Conservation (phyloP, 148 eudicot genomes). For the Chenopodium quinoa region DNA sequence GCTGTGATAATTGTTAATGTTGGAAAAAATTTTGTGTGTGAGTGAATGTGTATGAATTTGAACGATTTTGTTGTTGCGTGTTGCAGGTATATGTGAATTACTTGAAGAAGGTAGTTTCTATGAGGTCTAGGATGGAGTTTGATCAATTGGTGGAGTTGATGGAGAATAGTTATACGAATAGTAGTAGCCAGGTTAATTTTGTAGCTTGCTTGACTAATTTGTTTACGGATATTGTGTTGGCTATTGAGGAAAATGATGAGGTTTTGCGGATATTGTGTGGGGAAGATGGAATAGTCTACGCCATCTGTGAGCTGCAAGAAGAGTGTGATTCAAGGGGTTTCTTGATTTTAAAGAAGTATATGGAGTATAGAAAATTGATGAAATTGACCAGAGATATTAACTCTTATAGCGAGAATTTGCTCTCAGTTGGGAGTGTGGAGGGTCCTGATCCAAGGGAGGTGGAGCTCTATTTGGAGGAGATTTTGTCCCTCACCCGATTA, state of each 20-base stretch:
- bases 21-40: background rate
- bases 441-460: slow-evolving; percentile 96
- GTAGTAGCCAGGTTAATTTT: slow-evolving; percentile 46
- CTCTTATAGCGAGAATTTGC: slow-evolving; percentile 78
- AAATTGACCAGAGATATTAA: slow-evolving; percentile 77
- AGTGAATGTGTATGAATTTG: background rate
- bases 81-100: slow-evolving; percentile 77
- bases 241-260: slow-evolving; percentile 80
- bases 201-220: slow-evolving; percentile 80
- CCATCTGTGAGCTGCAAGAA: slow-evolving; percentile 90
- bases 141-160: slow-evolving; percentile 68
- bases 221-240: slow-evolving; percentile 86
- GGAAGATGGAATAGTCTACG: slow-evolving; percentile 89
- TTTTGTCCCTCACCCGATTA: slow-evolving; percentile 72
- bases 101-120: slow-evolving; percentile 71
- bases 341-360: slow-evolving; percentile 70
- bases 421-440: slow-evolving; percentile 66
- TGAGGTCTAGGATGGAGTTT: slow-evolving; percentile 80
- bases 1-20: background rate
- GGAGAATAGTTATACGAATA: slow-evolving; percentile 39
- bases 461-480: slow-evolving; percentile 83
- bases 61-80: slow-evolving; percentile 18
- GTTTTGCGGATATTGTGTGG: slow-evolving; percentile 77
- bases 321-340: slow-evolving; percentile 92
- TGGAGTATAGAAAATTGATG: slow-evolving; percentile 75